Evolutionary conservation across 768 basidiomycete genomes (phyloP).

Genomic region (Rhodotorula paludigena): DNA sequence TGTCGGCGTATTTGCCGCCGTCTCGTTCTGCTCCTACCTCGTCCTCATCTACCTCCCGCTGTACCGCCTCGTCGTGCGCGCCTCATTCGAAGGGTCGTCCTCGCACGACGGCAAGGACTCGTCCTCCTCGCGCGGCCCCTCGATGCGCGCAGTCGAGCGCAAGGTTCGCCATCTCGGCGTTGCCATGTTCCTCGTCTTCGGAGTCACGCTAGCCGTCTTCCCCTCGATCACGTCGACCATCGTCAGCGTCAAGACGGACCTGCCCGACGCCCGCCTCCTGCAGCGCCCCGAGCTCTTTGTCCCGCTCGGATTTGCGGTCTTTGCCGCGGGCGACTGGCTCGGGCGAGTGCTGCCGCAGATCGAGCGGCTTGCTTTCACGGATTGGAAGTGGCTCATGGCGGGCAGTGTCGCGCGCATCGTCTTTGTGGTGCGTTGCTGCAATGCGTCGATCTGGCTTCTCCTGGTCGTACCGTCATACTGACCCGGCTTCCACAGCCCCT

Average conservation of each 20-base stretch:
- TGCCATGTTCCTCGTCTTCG: constrained; percentile 46
- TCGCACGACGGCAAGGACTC: neutral
- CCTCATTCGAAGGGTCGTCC: constrained; percentile 17
- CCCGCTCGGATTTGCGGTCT: constrained; percentile 41
- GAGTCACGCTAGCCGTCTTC: constrained; percentile 44
- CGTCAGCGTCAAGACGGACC: constrained; percentile 15
- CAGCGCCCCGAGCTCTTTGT: constrained; percentile 29
- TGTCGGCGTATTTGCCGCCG: constrained; percentile 36
- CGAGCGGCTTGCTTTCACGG: constrained; percentile 21
- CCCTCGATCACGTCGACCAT: constrained; percentile 45
- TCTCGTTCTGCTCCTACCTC: constrained; percentile 25
- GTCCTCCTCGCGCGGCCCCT: neutral
- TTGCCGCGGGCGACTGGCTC: constrained; percentile 42
- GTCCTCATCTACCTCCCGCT: constrained; percentile 36
- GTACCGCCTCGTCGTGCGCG: constrained; percentile 36
- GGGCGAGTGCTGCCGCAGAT: constrained; percentile 39
- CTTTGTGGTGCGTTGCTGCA: constrained; percentile 44
- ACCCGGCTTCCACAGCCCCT: constrained; percentile 32
- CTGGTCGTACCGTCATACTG: neutral
- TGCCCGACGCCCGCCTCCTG: constrained; percentile 7
- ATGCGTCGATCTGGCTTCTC: neutral
- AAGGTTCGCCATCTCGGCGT: constrained; percentile 46
- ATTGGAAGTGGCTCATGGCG: constrained; percentile 24
- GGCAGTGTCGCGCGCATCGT: constrained; percentile 27
- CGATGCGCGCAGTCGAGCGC: constrained; percentile 31